Evolutionary conservation across 2,329 filamentous ascomycete species (phyloP).

Genomic region (Claviceps africana): DNA sequence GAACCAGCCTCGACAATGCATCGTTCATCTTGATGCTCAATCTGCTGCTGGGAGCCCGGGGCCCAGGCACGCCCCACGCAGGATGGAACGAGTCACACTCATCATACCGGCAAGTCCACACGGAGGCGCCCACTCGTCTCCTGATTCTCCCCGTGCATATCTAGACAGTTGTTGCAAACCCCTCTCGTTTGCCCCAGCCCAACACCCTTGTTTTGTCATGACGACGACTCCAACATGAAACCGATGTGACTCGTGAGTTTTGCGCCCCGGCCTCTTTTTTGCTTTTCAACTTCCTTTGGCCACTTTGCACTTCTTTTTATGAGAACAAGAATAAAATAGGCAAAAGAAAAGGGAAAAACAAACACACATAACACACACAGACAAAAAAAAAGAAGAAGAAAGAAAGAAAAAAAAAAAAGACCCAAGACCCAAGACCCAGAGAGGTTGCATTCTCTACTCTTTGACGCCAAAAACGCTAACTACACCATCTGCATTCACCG

Average conservation of each 20-base stretch:
- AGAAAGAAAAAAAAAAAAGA: background rate
- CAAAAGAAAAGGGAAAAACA: no score
- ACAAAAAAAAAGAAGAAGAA: no score
- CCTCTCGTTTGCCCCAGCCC: background rate
- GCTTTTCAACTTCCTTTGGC: background rate
- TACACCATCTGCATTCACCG: background rate
- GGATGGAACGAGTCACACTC: background rate
- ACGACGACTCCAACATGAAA: background rate
- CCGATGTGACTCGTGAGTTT: background rate
- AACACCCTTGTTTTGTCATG: background rate
- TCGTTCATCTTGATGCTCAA: no score
- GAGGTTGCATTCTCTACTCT: slow-evolving; percentile 22
- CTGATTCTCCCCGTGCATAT: background rate
- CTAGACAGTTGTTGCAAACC: background rate
- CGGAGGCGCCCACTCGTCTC: background rate
- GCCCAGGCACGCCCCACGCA: no score
- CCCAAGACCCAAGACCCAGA: no score
- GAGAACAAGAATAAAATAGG: no score
- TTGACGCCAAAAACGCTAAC: slow-evolving; percentile 54
- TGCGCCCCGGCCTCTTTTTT: background rate
- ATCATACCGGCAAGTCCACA: background rate
- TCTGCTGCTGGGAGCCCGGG: no score
- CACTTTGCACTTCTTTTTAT: background rate
- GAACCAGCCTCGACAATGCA: no score
- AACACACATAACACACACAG: no score